These are phyloP conservation scores for Plasmodium cynomolgi DNA, from an alignment of 169 alveolate species.

Conservation along the genomic window DNA sequence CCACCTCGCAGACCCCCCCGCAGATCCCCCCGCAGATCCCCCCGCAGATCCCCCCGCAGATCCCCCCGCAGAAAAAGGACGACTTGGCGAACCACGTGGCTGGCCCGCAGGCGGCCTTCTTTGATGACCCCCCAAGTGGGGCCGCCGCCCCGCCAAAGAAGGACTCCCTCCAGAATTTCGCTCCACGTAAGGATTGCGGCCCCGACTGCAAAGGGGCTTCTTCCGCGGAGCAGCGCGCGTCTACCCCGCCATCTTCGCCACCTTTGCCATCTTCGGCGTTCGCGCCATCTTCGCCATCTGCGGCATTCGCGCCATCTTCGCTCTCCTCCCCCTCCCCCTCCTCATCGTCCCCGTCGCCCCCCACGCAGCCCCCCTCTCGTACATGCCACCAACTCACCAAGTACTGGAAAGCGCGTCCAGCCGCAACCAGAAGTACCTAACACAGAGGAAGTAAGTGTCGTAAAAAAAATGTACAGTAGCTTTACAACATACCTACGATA, in stretches of 20 bases:
- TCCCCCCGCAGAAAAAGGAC: slow-evolving; percentile 21
- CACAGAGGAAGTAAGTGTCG: slow-evolving; percentile 38
- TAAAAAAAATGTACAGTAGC: background rate
- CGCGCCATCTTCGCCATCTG: background rate
- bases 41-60: background rate
- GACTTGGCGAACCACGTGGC: slow-evolving; percentile 5
- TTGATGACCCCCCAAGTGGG: background rate
- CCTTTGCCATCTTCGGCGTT: too few species aligned
- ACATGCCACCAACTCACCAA: slow-evolving; percentile 20
- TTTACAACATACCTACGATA: background rate
- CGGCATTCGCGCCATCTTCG: background rate
- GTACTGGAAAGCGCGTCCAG: background rate
- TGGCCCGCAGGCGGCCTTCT: background rate
- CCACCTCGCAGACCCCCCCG: too few species aligned
- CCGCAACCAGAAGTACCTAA: slow-evolving; percentile 26
- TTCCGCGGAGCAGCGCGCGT: background rate
- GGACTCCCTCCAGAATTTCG: slow-evolving; percentile 2
- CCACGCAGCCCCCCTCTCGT: slow-evolving; percentile 17
- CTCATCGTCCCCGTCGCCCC: background rate
- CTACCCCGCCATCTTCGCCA: background rate
- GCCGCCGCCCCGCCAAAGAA: background rate
- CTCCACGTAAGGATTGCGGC: slow-evolving; percentile 10
- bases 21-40: background rate
- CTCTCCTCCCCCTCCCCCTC: background rate
- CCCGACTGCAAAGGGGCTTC: background rate